Conservation (phyloP, 2,329 filamentous ascomycete species). For the Botrytis paeoniae region DNA sequence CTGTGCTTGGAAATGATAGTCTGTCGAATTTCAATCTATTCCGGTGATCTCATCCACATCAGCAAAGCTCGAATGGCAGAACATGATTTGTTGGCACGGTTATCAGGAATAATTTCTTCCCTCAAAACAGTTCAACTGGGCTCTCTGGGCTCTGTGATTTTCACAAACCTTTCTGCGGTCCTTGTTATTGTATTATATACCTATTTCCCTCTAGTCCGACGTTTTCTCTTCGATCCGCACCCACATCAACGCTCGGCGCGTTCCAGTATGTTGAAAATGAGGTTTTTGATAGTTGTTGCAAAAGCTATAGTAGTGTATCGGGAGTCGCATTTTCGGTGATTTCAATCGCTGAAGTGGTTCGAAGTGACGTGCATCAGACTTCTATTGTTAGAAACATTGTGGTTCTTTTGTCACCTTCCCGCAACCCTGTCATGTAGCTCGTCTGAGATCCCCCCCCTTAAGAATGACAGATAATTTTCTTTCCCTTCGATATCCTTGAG, state of each 20-base stretch:
- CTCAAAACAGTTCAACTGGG: no score
- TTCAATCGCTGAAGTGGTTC: rapidly evolving
- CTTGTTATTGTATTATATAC: no score
- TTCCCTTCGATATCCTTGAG: not conserved
- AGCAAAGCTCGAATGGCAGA: not conserved
- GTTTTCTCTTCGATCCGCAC: not conserved
- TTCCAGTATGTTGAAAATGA: not conserved
- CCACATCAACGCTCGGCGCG: not conserved
- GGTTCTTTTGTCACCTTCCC: not conserved
- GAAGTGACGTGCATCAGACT: not conserved
- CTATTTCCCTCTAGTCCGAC: not conserved
- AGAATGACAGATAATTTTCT: rapidly evolving
- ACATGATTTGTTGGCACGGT: no score
- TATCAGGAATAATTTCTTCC: no score
- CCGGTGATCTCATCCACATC: no score
- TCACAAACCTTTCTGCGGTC: no score
- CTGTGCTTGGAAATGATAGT: not conserved
- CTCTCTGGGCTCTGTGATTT: no score
- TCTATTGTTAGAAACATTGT: not conserved
- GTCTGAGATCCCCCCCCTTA: not conserved
- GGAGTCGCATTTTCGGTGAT: rapidly evolving
- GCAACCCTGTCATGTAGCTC: not conserved
- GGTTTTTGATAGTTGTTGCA: not conserved
- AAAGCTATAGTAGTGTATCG: rapidly evolving
- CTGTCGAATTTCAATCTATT: no score